phyloP scores from a whole-genome alignment of 345 rosid genomes.

The Populus euphratica region DNA sequence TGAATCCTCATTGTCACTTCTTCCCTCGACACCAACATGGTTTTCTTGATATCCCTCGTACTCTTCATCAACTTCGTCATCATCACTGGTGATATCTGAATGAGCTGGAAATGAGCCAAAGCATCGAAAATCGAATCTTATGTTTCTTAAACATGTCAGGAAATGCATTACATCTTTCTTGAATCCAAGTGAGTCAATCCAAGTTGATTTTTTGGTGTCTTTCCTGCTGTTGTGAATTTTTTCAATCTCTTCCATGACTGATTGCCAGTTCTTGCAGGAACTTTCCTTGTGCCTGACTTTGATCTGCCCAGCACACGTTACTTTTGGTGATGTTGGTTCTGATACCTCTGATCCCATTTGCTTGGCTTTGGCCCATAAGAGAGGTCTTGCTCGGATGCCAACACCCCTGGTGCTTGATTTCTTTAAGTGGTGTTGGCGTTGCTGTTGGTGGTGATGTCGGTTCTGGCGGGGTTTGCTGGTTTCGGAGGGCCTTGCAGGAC shows the following conservation, averaged over 20 bases:
- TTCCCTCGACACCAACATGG: conserved; percentile 8
- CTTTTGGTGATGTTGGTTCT: conserved; percentile 88
- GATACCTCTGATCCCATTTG: conserved; percentile 45
- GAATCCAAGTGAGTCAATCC: conserved; percentile 59
- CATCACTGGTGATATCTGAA: conserved; percentile 38
- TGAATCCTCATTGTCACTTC: conserved; percentile 30
- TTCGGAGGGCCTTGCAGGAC: conserved; percentile 56
- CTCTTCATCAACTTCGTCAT: conserved; percentile 41
- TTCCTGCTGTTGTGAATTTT: conserved; percentile 42
- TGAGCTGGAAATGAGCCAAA: conserved; percentile 59
- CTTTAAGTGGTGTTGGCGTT: conserved; percentile 31
- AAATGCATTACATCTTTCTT: conserved; percentile 70
- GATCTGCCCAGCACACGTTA: conserved; percentile 92
- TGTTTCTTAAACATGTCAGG: conserved; percentile 56
- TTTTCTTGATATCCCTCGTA: conserved; percentile 29
- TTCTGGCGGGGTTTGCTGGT: conserved; percentile 40
- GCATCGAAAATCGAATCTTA: conserved; percentile 59
- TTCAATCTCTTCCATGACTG: conserved; percentile 55
- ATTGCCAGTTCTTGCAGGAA: conserved; percentile 71
- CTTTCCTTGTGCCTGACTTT: conserved; percentile 62
- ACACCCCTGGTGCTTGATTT: conserved; percentile 33
- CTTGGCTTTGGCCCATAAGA: conserved; percentile 60
- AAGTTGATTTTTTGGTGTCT: conserved; percentile 33
- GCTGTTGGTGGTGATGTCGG: conserved; percentile 36
- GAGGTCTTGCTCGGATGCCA: conserved; percentile 45